Evolutionary conservation across 2,329 filamentous ascomycete genomes (phyloP).

Genomic region (Harringtonia aguacate): DNA sequence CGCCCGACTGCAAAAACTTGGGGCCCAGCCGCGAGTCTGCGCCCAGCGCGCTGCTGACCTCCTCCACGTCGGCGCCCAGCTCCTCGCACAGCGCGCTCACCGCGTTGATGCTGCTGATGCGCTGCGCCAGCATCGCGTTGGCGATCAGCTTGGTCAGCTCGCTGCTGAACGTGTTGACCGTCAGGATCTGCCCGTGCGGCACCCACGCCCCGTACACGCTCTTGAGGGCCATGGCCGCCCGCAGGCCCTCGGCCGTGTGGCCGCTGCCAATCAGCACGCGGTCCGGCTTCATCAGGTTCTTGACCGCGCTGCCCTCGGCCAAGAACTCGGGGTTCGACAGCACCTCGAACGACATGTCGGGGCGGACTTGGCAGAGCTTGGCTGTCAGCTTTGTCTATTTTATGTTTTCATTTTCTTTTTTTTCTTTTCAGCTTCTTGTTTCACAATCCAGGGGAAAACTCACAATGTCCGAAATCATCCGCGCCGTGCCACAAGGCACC

Average conservation of each 20-base stretch:
- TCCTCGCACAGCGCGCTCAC: constrained; percentile 5
- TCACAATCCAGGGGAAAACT: background rate
- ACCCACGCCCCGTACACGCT: constrained; percentile 4
- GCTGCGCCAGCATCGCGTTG: constrained; percentile 5
- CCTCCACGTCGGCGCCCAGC: constrained; percentile 1
- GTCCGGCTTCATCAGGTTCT: constrained; percentile 2
- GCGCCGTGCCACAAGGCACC: constrained; percentile 2
- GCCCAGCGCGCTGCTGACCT: constrained; percentile 2
- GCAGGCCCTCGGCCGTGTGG: background rate
- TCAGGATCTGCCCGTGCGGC: background rate
- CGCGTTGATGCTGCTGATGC: constrained; percentile 7
- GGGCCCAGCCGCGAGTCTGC: constrained; percentile 4
- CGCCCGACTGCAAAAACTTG: constrained; percentile 1
- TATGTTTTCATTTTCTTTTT: too few relatives aligned
- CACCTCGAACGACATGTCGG: constrained; percentile 1
- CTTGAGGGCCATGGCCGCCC: background rate
- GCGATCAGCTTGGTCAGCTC: constrained; percentile 6
- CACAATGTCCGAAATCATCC: constrained; percentile 2
- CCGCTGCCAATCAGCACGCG: constrained; percentile 4
- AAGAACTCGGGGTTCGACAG: constrained; percentile 4
- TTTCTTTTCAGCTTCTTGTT: background rate
- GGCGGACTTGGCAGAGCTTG: constrained; percentile 1
- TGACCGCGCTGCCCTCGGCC: constrained; percentile 2
- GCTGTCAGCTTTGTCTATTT: too few relatives aligned
- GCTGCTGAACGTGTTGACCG: constrained; percentile 4